These are phyloP conservation scores for Tulasnella sp. DNA, from an alignment of 768 basidiomycete species.

Conservation along the genomic window DNA sequence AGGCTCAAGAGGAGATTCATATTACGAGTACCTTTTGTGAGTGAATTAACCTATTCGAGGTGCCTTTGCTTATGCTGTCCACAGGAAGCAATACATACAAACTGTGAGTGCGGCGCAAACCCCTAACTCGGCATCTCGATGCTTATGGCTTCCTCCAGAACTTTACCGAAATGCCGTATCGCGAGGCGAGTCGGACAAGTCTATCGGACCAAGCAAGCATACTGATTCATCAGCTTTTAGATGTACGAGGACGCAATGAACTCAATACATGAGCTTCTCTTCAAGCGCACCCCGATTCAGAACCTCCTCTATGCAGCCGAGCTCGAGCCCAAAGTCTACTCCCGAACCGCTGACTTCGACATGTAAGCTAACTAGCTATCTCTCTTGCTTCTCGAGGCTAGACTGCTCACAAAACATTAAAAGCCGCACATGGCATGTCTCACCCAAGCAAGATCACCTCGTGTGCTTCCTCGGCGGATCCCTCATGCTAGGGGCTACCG, in stretches of 20 bases:
- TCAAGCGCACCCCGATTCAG: slow-evolving; percentile 48
- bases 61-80: not conserved
- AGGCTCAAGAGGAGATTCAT: slow-evolving; percentile 87
- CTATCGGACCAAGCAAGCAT: not conserved
- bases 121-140: not conserved
- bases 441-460: slow-evolving; percentile 89
- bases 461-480: slow-evolving; percentile 92
- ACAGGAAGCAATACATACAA: slow-evolving; percentile 66
- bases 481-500: slow-evolving; percentile 81
- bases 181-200: slow-evolving; percentile 38
- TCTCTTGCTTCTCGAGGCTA: not conserved
- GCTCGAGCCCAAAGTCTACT: slow-evolving; percentile 27
- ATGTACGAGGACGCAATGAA: slow-evolving; percentile 86
- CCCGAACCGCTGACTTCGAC: not conserved
- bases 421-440: slow-evolving; percentile 55
- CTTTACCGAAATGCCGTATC: slow-evolving; percentile 62
- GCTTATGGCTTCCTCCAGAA: slow-evolving; percentile 28
- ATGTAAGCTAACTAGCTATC: not conserved
- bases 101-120: slow-evolving; percentile 38
- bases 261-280: slow-evolving; percentile 62
- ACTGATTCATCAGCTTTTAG: slow-evolving; percentile 29
- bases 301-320: slow-evolving; percentile 73
- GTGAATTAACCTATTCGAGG: slow-evolving; percentile 18
- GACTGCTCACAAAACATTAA: not conserved
- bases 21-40: slow-evolving; percentile 82